Evolutionary conservation across 805 yeast species (phyloP).

Genomic region (Dipodascus albidus): DNA sequence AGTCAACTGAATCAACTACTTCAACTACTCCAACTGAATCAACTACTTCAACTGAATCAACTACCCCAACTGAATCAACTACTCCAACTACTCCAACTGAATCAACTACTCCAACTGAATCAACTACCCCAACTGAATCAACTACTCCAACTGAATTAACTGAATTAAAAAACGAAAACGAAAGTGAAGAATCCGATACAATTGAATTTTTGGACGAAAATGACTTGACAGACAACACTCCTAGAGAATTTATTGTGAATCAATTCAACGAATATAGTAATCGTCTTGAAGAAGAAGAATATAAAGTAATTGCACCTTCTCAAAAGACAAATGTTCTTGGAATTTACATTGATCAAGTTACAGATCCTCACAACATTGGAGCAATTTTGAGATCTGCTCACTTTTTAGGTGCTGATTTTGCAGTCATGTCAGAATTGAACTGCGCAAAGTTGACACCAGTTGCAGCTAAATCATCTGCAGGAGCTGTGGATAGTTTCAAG

Average conservation of each 20-base stretch:
- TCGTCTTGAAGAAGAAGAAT: background rate
- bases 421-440: constrained; percentile 56
- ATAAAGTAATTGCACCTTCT: background rate
- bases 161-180: background rate
- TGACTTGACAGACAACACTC: background rate
- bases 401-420: constrained; percentile 72
- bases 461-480: constrained; percentile 72
- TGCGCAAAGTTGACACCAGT: constrained; percentile 68
- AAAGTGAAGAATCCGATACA: background rate
- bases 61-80: constrained; percentile 5
- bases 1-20: too few species aligned
- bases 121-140: background rate
- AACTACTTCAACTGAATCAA: too few species aligned
- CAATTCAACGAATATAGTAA: background rate
- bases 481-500: constrained; percentile 67
- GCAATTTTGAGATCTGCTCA: constrained; percentile 72
- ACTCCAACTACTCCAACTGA: constrained; percentile 9
- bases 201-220: constrained; percentile 1
- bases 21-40: too few species aligned
- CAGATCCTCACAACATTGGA: constrained; percentile 84
- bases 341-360: constrained; percentile 61
- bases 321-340: constrained; percentile 44
- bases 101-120: background rate
- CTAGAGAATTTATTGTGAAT: background rate
- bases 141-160: background rate